Percentiles rank a stretch among this genome's conserved stretches.
Conservation (phyloP, 306 rosid genomes). For the Cercis canadensis region DNA sequence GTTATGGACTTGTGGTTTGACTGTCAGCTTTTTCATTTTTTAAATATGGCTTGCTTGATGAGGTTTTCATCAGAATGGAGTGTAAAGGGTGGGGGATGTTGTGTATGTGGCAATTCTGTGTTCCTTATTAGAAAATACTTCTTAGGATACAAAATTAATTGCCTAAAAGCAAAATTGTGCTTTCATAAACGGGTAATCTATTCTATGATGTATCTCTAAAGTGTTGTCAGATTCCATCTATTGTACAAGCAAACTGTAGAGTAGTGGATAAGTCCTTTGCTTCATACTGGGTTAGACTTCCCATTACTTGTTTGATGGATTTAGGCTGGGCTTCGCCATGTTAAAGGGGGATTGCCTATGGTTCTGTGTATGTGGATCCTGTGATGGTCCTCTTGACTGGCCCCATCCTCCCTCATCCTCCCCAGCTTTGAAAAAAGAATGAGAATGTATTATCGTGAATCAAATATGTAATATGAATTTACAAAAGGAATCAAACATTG, state of each 20-base stretch:
- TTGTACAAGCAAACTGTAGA: slow-evolving; percentile 1
- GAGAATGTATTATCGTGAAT: slow-evolving; percentile 10
- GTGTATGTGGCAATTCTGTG: too few species aligned
- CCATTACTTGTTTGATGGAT: slow-evolving; percentile 8
- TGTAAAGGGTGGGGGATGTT: too few species aligned
- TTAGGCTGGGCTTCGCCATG: too few species aligned
- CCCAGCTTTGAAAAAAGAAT: background rate
- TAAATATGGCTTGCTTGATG: too few species aligned
- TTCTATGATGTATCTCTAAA: background rate
- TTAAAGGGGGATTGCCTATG: background rate
- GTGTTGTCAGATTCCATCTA: background rate
- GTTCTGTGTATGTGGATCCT: background rate
- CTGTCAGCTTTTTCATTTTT: too few species aligned
- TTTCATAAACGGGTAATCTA: background rate
- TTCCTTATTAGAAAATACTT: too few species aligned
- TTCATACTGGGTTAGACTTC: background rate
- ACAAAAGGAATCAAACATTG: slow-evolving; percentile 8
- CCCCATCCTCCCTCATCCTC: background rate
- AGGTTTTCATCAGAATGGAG: too few species aligned
- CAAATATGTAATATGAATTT: slow-evolving; percentile 23
- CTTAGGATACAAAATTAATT: too few species aligned
- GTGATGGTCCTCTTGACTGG: too few species aligned
- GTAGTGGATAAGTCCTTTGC: background rate
- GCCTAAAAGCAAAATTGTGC: background rate
- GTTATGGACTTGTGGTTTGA: too few species aligned